Evolutionary conservation across 2,329 filamentous ascomycete species (phyloP).

Genomic region (Aspergillus oerlinghausenensis): DNA sequence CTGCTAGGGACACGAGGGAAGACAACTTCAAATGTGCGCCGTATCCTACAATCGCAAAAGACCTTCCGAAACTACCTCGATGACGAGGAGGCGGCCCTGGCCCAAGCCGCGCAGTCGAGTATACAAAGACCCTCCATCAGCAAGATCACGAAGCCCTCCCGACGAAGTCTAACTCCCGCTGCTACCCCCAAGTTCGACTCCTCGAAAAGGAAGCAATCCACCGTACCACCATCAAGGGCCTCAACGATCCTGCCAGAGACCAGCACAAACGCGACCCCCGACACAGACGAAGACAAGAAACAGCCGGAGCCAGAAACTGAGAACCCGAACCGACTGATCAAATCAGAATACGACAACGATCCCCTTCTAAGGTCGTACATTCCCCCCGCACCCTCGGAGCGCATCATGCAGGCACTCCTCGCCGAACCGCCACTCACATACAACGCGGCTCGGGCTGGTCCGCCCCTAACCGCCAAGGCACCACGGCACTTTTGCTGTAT

Average conservation of each 20-base stretch:
- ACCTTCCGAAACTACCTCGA: conserved; percentile 49
- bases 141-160: conserved; percentile 20
- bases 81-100: conserved; percentile 45
- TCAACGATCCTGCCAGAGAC: conserved; percentile 7
- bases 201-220: conserved; percentile 17
- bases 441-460: conserved; percentile 40
- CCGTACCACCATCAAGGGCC: conserved; percentile 5
- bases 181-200: conserved; percentile 11
- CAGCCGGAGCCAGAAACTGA: conserved; percentile 6
- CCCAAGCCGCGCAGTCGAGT: conserved; percentile 16
- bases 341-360: conserved; percentile 38
- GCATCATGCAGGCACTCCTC: conserved; percentile 42
- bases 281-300: conserved; percentile 9
- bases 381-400: conserved; percentile 41
- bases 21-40: conserved; percentile 43
- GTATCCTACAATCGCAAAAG: conserved; percentile 47
- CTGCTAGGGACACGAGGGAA: conserved; percentile 35
- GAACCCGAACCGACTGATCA: conserved; percentile 24
- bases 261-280: conserved; percentile 1
- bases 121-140: conserved; percentile 14
- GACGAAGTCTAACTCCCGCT: conserved; percentile 27
- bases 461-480: conserved; percentile 29
- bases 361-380: conserved; percentile 40
- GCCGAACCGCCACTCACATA: conserved; percentile 46
- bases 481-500: conserved; percentile 44